A percentile compares a stretch with the other conserved stretches of the same genome.
Evolutionary conservation across 257 asterid species (phyloP).

Genomic region (Petunia secreta): DNA sequence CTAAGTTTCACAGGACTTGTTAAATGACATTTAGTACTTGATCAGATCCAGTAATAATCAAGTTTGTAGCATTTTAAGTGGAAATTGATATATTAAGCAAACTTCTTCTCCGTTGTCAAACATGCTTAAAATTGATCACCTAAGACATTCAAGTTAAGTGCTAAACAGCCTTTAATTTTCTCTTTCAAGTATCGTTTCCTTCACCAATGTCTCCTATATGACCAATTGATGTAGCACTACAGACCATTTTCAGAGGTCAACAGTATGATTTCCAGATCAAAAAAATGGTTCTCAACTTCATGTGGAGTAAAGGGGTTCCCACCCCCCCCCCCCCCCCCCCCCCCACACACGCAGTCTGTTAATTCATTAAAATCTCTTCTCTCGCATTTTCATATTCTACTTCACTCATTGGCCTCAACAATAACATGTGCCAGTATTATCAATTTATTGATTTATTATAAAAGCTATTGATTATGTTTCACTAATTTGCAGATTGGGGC

Average conservation of each 20-base stretch:
- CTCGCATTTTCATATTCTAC: constrained; percentile 7
- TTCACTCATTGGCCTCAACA: constrained; percentile 1
- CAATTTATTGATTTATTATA: background rate
- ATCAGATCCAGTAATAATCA: background rate
- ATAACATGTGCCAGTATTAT: background rate
- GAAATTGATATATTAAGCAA: background rate
- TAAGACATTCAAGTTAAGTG: background rate
- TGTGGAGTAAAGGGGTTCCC: background rate
- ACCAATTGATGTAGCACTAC: background rate
- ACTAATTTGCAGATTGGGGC: constrained; percentile 83
- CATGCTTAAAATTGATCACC: background rate
- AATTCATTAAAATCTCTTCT: background rate
- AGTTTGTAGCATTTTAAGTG: background rate
- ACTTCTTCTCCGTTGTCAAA: background rate
- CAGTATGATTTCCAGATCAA: background rate
- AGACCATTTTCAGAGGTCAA: background rate
- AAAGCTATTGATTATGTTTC: constrained; percentile 19
- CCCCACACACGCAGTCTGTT: background rate
- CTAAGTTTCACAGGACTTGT: background rate
- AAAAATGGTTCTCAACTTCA: background rate
- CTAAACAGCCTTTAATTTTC: background rate
- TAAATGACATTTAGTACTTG: background rate
- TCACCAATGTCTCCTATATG: background rate
- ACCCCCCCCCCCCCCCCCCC: background rate
- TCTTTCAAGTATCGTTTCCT: background rate